These are phyloP conservation scores for Angomonas deanei DNA, from an alignment of 208 protist species.

Conservation along the genomic window DNA sequence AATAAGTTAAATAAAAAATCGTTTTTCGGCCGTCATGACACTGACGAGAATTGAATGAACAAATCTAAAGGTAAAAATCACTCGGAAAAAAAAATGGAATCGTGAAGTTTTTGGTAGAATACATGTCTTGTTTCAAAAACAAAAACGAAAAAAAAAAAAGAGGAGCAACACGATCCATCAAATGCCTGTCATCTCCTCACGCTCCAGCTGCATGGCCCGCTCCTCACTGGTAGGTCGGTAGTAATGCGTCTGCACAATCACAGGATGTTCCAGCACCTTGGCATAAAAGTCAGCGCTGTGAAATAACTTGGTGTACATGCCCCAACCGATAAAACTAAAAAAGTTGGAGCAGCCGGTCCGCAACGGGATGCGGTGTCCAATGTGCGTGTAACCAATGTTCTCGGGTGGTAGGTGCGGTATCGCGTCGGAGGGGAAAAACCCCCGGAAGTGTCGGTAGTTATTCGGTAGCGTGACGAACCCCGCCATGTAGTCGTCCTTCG, in stretches of 20 bases:
- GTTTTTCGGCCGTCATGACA: not conserved
- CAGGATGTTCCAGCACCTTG: constrained; percentile 35
- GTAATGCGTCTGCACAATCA: constrained; percentile 46
- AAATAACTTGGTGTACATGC: constrained; percentile 50
- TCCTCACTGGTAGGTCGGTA: constrained; percentile 11
- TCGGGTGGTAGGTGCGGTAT: constrained; percentile 43
- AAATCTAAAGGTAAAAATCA: not conserved
- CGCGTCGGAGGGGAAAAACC: constrained; percentile 45
- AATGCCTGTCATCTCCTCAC: no score
- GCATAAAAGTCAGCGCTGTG: constrained; percentile 56
- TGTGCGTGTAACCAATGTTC: constrained; percentile 43
- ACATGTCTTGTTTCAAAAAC: no score
- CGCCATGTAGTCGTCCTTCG: constrained; percentile 11
- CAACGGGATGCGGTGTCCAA: constrained; percentile 43
- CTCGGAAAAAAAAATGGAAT: constrained; percentile 10
- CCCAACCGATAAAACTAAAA: constrained; percentile 42
- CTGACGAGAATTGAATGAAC: not conserved
- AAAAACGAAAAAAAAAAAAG: no score
- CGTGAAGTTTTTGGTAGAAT: not conserved
- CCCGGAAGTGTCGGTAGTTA: constrained; percentile 58
- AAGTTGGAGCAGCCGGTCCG: constrained; percentile 47
- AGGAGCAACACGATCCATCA: no score
- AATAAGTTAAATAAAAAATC: not conserved
- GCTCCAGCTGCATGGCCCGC: constrained; percentile 2
- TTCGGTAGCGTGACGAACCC: constrained; percentile 21